Conservation (phyloP, 2,329 filamentous ascomycete species). For the Lecanosticta acicola region DNA sequence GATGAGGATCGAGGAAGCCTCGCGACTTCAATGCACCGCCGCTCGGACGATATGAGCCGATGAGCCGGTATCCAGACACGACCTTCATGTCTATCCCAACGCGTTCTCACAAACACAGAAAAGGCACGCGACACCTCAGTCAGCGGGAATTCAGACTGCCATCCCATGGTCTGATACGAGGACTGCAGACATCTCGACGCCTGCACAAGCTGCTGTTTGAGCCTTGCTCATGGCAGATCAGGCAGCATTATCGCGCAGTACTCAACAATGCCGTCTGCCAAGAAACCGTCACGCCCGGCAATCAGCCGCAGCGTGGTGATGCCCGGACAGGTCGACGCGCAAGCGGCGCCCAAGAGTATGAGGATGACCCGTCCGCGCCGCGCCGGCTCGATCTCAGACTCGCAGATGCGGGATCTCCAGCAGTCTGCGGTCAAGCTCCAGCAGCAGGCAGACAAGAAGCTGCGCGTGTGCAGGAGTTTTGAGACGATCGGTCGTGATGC, state of each 20-base stretch:
- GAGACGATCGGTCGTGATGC: slow-evolving; percentile 2
- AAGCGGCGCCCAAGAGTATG: slow-evolving; percentile 1
- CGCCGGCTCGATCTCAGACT: slow-evolving; percentile 6
- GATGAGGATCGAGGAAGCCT: background rate
- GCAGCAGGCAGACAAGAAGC: background rate
- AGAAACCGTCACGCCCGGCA: slow-evolving; percentile 2
- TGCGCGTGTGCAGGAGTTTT: background rate
- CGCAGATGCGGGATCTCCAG: slow-evolving; percentile 2
- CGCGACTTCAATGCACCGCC: slow-evolving; percentile 5
- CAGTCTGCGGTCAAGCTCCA: background rate
- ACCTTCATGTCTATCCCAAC: slow-evolving; percentile 1
- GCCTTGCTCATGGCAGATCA: slow-evolving; percentile 2
- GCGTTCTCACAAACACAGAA: background rate
- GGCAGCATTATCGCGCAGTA: slow-evolving; percentile 4
- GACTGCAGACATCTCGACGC: background rate
- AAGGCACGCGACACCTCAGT: slow-evolving; percentile 1
- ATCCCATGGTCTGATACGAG: background rate
- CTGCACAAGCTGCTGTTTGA: background rate
- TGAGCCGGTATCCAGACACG: slow-evolving; percentile 5
- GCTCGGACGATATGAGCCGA: background rate
- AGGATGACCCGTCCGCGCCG: slow-evolving; percentile 1
- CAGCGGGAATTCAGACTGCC: background rate
- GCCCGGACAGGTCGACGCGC: background rate
- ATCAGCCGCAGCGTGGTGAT: slow-evolving; percentile 2
- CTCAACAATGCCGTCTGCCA: slow-evolving; percentile 2